Evolutionary conservation across 805 yeast genomes (phyloP).

Genomic region (Yamadazyma scolyti): DNA sequence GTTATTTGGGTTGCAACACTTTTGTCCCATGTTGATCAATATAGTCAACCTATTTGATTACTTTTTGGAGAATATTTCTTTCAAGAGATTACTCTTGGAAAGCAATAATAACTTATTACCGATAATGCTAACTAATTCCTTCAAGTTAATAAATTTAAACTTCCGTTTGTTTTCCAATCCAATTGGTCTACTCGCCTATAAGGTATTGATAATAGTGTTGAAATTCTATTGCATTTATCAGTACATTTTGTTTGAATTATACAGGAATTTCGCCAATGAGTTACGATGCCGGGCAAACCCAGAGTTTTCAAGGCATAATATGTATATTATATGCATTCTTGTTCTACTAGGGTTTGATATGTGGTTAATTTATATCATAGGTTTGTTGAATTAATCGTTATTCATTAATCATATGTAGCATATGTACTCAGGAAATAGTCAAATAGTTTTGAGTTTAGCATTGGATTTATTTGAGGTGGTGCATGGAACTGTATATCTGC

Average conservation of each 20-base stretch:
- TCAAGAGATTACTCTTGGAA: conserved; percentile 15
- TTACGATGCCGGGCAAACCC: no score
- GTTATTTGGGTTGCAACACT: no score
- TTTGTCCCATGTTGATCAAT: conserved; percentile 13
- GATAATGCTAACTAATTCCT: conserved; percentile 31
- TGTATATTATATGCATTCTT: no score
- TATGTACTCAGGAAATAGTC: no score
- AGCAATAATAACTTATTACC: conserved; percentile 34
- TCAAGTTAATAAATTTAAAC: conserved; percentile 20
- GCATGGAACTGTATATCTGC: no score
- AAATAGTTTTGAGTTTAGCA: not conserved
- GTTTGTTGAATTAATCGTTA: no score
- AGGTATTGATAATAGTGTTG: conserved; percentile 18
- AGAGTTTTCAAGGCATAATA: no score
- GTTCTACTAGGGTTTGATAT: no score
- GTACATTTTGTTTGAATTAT: conserved; percentile 26
- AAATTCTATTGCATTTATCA: conserved; percentile 33
- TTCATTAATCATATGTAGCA: no score
- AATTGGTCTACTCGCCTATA: conserved; percentile 12
- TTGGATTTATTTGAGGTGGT: no score
- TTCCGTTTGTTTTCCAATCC: conserved; percentile 8
- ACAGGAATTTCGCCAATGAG: conserved; percentile 3
- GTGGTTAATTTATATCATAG: no score
- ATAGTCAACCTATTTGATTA: conserved; percentile 7
- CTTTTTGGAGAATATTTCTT: not conserved